Percentiles rank a stretch among this genome's conserved stretches.
These are phyloP conservation scores for Zygotorulaspora danielsina DNA, from an alignment of 805 yeast genomes.

Conservation along the genomic window DNA sequence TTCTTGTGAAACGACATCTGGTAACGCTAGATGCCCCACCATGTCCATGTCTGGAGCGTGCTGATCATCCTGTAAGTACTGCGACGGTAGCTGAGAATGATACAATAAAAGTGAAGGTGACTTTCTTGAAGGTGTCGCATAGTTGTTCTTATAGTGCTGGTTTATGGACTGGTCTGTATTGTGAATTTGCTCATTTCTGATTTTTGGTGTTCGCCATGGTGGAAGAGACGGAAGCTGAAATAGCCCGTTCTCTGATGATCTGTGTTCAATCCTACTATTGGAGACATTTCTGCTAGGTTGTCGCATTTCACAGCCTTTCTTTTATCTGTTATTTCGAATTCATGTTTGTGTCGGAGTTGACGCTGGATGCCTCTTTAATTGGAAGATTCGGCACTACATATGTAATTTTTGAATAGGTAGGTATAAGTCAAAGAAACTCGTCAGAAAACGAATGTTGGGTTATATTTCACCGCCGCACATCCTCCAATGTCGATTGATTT, in stretches of 20 bases:
- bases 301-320: background rate
- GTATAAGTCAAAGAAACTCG: no score
- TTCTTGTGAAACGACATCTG: conserved; percentile 1
- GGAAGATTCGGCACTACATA: no score
- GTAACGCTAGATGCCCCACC: background rate
- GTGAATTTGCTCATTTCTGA: conserved; percentile 7
- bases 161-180: background rate
- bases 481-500: no score
- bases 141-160: conserved; percentile 6
- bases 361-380: no score
- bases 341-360: no score
- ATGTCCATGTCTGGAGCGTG: no score
- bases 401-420: no score
- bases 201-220: conserved; percentile 28
- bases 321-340: no score
- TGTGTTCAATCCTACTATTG: background rate
- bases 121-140: conserved; percentile 25
- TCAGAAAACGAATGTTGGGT: no score
- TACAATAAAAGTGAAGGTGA: conserved; percentile 14
- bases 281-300: background rate
- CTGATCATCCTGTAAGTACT: conserved; percentile 3
- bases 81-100: conserved; percentile 10
- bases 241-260: background rate
- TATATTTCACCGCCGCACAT: no score
- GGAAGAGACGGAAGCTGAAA: conserved; percentile 30